Base-by-base conservation (phyloP, 306 rosid genomes). In the Bauhinia variegata region DNA sequence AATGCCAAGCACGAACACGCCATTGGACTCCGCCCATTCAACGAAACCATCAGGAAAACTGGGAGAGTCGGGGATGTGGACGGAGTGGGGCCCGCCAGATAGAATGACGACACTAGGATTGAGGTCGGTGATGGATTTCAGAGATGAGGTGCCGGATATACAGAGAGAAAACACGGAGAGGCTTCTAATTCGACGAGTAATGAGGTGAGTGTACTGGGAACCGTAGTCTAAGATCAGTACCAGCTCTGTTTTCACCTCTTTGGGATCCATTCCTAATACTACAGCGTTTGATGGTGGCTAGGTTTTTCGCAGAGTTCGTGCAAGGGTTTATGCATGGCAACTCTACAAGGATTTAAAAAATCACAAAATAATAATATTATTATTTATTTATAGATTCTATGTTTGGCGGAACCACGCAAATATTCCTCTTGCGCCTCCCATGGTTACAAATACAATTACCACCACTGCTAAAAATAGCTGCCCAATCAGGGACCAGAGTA, bases 51-150 rank as follows among this genome's bases (percentile, higher is more conserved):
- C 78, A 0, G 96, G 90, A 73, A 93, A 93, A 72, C 81, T 63
- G 6, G 99, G 97, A 30, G 99, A 84, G 51, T 85, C 83, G 0
- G 73, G 58, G 10, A 95, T 79, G 77, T 93, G 99, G 36, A 93
- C 99, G 7, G 97, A 93, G 83, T 93, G 97, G 51, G 99, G 99
- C 0, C 99, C 99, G 3, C 99, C 99, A 28, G 99, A 93, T 75
- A 93, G 95, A 31, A 93, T 81, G 59, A 93, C 92, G 47, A 90
- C 90, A 48, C 76, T 52, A 16, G 99, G 99, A 7, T 83, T 83
- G 68, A 78, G 96, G 11, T 75, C 82, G 23, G 82, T 18, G 74
- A 93, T 86, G 88, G 91, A 4, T 15, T 74, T 11, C 42, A 93
- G 96, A 15, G 91, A 17, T 4, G 88, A 81, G 6, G 97, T 93